Percentiles rank a stretch among this genome's conserved stretches.
Evolutionary conservation across 192 early-diverging fungal species (phyloP).

Genomic region (Backusella psychrophila): DNA sequence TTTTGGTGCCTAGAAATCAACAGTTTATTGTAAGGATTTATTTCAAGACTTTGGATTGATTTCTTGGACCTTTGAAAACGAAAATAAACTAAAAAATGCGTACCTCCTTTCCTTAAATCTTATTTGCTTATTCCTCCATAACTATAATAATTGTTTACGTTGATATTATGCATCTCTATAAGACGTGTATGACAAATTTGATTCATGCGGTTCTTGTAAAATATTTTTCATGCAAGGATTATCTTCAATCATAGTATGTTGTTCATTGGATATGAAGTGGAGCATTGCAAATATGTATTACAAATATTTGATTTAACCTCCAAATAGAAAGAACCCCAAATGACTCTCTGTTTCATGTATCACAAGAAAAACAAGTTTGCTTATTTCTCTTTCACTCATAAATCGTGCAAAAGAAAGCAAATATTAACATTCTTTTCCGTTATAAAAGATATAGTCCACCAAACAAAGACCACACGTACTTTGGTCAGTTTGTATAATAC

Average conservation of each 20-base stretch:
- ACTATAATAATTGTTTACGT: background rate
- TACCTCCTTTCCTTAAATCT: background rate
- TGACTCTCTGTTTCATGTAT: background rate
- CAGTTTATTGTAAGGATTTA: background rate
- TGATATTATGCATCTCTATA: background rate
- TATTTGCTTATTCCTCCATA: background rate
- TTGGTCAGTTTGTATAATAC: too few relatives aligned
- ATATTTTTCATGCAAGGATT: background rate
- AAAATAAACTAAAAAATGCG: background rate
- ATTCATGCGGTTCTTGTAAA: background rate
- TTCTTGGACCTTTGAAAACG: background rate
- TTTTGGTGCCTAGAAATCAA: background rate
- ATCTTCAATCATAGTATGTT: background rate
- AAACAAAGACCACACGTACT: background rate
- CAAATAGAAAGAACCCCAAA: background rate
- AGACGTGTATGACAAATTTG: background rate
- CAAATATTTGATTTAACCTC: background rate
- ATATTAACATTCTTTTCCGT: background rate
- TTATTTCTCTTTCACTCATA: background rate
- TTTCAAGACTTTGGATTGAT: background rate
- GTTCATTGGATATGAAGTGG: background rate
- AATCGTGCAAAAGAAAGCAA: background rate
- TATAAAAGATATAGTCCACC: background rate
- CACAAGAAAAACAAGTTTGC: background rate
- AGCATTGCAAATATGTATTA: background rate